A percentile compares a stretch with the other conserved stretches of the same genome.
Evolutionary conservation across 305 asterid genomes (phyloP).

Genomic region (Rubia peregrina): DNA sequence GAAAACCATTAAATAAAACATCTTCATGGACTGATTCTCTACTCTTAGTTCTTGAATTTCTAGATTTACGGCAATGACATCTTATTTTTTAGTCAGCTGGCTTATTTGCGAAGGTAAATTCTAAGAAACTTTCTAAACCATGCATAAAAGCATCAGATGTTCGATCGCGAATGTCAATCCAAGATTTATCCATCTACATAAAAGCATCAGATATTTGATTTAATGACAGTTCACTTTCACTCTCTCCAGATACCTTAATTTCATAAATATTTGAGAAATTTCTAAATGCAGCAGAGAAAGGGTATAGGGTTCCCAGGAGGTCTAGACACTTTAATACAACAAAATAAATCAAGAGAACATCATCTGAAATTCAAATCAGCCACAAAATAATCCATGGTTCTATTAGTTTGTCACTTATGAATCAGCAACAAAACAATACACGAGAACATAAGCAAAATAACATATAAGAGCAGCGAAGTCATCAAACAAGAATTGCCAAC

Average conservation of each 20-base stretch:
- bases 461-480: too few species aligned
- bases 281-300: not conserved
- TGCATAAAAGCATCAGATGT: too few species aligned
- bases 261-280: not conserved
- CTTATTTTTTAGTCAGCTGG: not conserved
- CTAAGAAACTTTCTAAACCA: too few species aligned
- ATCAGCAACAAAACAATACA: too few species aligned
- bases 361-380: too few species aligned
- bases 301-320: not conserved
- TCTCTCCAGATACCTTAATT: not conserved
- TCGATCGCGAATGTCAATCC: too few species aligned
- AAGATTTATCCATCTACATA: too few species aligned
- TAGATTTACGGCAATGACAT: not conserved
- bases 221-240: not conserved
- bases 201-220: not conserved
- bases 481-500: too few species aligned
- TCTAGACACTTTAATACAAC: not conserved
- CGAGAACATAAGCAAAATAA: too few species aligned
- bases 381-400: too few species aligned
- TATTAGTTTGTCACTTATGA: too few species aligned
- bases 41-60: not conserved
- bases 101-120: not conserved
- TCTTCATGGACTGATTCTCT: not conserved
- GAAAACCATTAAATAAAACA: not conserved
- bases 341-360: not conserved